A percentile compares a stretch with the other conserved stretches of the same genome.
These are phyloP conservation scores for Grosmannia huntii DNA, from an alignment of 2,329 filamentous ascomycete genomes.

Conservation along the genomic window DNA sequence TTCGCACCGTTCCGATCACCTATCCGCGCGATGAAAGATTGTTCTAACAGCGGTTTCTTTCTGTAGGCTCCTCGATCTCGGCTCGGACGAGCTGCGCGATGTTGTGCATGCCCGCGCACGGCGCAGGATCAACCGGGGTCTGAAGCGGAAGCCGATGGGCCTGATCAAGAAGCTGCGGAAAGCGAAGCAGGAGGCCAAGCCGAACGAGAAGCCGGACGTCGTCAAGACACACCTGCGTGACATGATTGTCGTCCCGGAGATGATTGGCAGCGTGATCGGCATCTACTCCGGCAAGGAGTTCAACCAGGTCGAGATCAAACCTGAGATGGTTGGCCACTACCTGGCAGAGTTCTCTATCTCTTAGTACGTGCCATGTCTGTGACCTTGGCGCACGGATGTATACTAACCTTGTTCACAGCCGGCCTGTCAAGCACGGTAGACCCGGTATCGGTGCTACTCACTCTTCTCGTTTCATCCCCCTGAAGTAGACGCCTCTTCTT, in stretches of 20 bases:
- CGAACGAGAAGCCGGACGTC: constrained; percentile 99
- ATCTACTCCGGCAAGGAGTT: constrained; percentile 99
- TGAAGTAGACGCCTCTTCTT: constrained; percentile 61
- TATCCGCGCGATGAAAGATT: neutral
- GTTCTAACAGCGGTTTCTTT: neutral
- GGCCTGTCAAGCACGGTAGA: constrained; percentile 99
- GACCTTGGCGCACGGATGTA: too few species aligned
- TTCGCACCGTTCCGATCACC: neutral
- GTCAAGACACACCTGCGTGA: constrained; percentile 99
- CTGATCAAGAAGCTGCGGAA: constrained; percentile 99
- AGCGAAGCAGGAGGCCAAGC: constrained; percentile 96
- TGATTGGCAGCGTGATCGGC: constrained; percentile 97
- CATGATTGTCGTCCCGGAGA: constrained; percentile 99
- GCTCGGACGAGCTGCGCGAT: constrained; percentile 96
- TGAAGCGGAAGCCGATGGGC: constrained; percentile 99
- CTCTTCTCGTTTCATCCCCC: constrained; percentile 99
- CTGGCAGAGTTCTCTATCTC: constrained; percentile 99
- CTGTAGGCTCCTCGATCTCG: constrained; percentile 88
- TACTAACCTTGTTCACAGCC: constrained; percentile 41
- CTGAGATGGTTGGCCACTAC: constrained; percentile 99
- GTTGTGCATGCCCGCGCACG: constrained; percentile 98
- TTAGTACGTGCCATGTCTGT: constrained; percentile 73
- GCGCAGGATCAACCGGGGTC: constrained; percentile 97
- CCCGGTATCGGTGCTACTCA: constrained; percentile 99
- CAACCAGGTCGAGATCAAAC: constrained; percentile 99